These are phyloP conservation scores for Sugiyamaella chiloensis DNA, from an alignment of 805 yeast genomes.

Conservation along the genomic window DNA sequence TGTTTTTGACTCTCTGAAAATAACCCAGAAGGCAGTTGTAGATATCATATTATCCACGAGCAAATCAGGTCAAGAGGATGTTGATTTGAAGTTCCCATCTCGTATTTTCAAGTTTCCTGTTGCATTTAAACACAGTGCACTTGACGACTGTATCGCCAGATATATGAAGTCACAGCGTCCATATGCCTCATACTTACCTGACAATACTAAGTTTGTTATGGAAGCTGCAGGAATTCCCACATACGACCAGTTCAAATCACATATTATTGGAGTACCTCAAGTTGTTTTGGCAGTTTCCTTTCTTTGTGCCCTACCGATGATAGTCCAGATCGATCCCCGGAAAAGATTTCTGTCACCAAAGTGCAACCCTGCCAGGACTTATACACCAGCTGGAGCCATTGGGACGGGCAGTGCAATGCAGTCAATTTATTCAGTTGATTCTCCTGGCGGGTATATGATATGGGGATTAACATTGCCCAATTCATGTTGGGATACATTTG, in stretches of 20 bases:
- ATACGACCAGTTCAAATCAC: conserved; percentile 67
- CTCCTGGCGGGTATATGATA: conserved; percentile 97
- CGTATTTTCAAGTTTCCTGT: conserved; percentile 35
- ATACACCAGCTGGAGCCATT: conserved; percentile 92
- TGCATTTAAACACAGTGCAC: conserved; percentile 36
- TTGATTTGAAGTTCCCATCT: conserved; percentile 81
- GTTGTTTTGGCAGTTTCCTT: conserved; percentile 91
- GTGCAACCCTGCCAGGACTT: conserved; percentile 93
- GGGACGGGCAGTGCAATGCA: conserved; percentile 98
- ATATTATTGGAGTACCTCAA: conserved; percentile 60
- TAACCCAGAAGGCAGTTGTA: conserved; percentile 60
- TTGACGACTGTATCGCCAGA: conserved; percentile 70
- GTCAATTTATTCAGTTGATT: conserved; percentile 97
- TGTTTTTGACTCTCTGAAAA: conserved; percentile 30
- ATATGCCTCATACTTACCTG: conserved; percentile 95
- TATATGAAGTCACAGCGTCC: conserved; percentile 89
- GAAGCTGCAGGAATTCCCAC: conserved; percentile 67
- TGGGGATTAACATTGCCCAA: conserved; percentile 95
- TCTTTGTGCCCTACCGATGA: conserved; percentile 92
- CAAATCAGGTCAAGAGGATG: conserved; percentile 62
- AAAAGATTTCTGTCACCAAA: conserved; percentile 88
- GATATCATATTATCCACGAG: conserved; percentile 69
- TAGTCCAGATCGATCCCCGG: conserved; percentile 95
- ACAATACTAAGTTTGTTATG: conserved; percentile 91
- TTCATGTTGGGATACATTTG: conserved; percentile 89